phyloP scores from a whole-genome alignment of 1,284 basidiomycete genomes.

The Melanopsichium pennsylvanicum region DNA sequence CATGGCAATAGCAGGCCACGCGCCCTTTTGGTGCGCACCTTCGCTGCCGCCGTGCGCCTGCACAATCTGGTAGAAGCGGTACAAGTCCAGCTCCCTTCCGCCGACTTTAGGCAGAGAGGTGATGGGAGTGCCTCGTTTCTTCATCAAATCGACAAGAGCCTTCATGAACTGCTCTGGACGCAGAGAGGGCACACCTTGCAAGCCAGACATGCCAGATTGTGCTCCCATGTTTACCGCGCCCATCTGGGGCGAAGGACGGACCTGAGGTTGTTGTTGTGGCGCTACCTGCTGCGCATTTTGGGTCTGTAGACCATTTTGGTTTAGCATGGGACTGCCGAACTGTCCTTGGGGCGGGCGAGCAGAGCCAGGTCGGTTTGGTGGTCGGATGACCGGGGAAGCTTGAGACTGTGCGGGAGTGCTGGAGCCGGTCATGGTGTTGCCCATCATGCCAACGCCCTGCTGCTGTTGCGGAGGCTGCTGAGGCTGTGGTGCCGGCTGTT shows the following conservation, averaged over 20 bases:
- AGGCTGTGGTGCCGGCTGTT: conserved; percentile 4
- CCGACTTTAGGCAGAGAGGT: conserved; percentile 49
- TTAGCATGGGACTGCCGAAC: conserved; percentile 44
- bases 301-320: conserved; percentile 18
- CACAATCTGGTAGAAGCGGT: conserved; percentile 58
- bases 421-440: conserved; percentile 16
- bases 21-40: conserved; percentile 52
- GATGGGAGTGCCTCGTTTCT: conserved; percentile 55
- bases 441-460: conserved; percentile 21
- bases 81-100: conserved; percentile 55
- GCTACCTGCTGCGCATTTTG: conserved; percentile 24
- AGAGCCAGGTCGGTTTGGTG: conserved; percentile 34
- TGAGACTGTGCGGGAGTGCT: conserved; percentile 20
- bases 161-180: conserved; percentile 61
- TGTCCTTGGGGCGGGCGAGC: conserved; percentile 40
- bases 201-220: conserved; percentile 28
- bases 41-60: conserved; percentile 60
- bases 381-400: conserved; percentile 38
- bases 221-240: conserved; percentile 22
- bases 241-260: conserved; percentile 42
- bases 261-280: conserved; percentile 29
- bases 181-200: conserved; percentile 40
- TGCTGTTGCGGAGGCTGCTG: conserved; percentile 19
- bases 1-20: conserved; percentile 56
- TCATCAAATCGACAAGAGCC: conserved; percentile 57